These are phyloP conservation scores for Tricladium varicosporioides DNA, from an alignment of 2,329 filamentous ascomycete species.

Conservation along the genomic window DNA sequence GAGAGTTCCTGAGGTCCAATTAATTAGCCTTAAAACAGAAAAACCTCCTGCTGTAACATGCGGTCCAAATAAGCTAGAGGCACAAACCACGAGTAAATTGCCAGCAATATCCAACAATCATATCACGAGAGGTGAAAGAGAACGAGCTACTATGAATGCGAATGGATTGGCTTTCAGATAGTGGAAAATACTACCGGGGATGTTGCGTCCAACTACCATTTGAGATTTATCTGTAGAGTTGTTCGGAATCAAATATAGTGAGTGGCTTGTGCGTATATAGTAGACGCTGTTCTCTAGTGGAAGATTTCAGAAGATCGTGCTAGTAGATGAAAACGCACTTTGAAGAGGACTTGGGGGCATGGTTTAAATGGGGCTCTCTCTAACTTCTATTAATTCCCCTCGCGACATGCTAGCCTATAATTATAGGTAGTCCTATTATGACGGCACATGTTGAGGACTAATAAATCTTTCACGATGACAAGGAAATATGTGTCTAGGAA, in stretches of 20 bases:
- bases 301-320: too few species aligned
- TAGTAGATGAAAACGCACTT: too few species aligned
- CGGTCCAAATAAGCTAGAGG: conserved; percentile 55
- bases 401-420: neutral
- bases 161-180: conserved; percentile 65
- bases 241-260: conserved; percentile 49
- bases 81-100: conserved; percentile 50
- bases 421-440: conserved; percentile 45
- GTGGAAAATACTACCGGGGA: conserved; percentile 60
- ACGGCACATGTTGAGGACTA: conserved; percentile 71
- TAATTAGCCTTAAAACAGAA: conserved; percentile 37
- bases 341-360: too few species aligned
- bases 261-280: too few species aligned
- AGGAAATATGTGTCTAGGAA: conserved; percentile 61
- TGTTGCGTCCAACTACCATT: conserved; percentile 55
- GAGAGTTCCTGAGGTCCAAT: neutral
- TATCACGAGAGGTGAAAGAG: conserved; percentile 60
- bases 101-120: conserved; percentile 53
- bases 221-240: conserved; percentile 51
- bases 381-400: too few species aligned
- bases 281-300: too few species aligned
- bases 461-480: conserved; percentile 62
- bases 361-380: too few species aligned
- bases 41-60: conserved; percentile 55
- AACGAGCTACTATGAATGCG: conserved; percentile 59